These are phyloP conservation scores for Westerdykella sp. DNA, from an alignment of 2,329 filamentous ascomycete species.

Conservation along the genomic window DNA sequence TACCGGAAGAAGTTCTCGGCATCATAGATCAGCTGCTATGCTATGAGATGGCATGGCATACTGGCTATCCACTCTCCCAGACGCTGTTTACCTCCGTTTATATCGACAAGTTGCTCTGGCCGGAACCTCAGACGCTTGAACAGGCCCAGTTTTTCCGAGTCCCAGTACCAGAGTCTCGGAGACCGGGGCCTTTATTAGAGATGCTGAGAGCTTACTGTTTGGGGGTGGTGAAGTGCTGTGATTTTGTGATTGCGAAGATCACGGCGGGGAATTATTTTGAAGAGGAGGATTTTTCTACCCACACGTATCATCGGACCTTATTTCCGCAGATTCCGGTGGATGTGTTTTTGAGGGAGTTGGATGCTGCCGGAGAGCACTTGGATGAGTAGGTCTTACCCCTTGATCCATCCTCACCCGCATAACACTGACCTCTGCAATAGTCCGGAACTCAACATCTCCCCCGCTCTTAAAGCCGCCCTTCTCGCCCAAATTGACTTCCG, in stretches of 20 bases:
- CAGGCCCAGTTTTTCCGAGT: constrained; percentile 56
- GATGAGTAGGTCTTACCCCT: constrained; percentile 21
- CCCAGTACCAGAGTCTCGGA: constrained; percentile 13
- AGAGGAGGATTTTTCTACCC: constrained; percentile 96
- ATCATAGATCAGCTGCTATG: constrained; percentile 91
- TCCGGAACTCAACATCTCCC: constrained; percentile 24
- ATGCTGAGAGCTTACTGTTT: constrained; percentile 82
- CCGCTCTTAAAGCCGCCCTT: constrained; percentile 50
- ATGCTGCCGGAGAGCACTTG: constrained; percentile 25
- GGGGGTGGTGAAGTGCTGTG: constrained; percentile 75
- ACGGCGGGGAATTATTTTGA: constrained; percentile 86
- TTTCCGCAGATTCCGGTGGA: constrained; percentile 46
- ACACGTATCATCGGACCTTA: constrained; percentile 76
- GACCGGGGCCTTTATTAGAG: constrained; percentile 32
- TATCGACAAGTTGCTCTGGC: constrained; percentile 73
- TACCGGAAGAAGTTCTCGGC: constrained; percentile 76
- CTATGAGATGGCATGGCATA: constrained; percentile 95
- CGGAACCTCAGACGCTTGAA: constrained; percentile 56
- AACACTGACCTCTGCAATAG: constrained; percentile 8
- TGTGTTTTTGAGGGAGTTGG: constrained; percentile 29
- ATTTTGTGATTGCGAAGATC: constrained; percentile 69
- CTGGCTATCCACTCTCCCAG: constrained; percentile 91
- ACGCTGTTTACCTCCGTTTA: constrained; percentile 91
- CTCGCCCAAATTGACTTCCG: constrained; percentile 61
- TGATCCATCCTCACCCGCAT: background rate